Evolutionary conservation across 768 basidiomycete genomes (phyloP), one percentile per base, ranked within the genome.

Genomic region (Pluteus cervinus): DNA sequence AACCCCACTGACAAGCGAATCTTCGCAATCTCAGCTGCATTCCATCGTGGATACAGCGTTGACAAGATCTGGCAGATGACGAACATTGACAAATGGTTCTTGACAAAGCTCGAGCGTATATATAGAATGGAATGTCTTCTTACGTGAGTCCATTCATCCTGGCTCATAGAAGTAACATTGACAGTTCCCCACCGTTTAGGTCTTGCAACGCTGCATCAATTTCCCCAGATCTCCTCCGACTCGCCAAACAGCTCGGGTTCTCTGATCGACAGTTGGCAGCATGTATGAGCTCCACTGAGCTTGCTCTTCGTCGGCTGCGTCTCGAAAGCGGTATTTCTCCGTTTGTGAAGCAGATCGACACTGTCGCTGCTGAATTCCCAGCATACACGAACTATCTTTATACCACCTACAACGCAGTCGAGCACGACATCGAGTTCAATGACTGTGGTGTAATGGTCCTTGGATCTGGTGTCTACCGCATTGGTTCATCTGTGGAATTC

Each of bases 301-400:
- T 98, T 28, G 92, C 92, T 29, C 81, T 98, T 21, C 88, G 94
- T 41, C 76, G 85, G 28, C 70, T 92, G 35, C 86, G 94, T 39
- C 83, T 89, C 55, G 94, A 98, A 60, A 61, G 63, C 32, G 76
- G 73, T 23, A 84, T 98, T 50, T 70, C 71, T 9, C 93, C 93
- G 0, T 94, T 90, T 57, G 86, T 96, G 62, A 98, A 98, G 70
- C 94, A 98, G 57, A 99, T 97, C 58, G 96, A 99, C 52, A 98
- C 96, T 0, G 93, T 98, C 39, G 96, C 96, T 8, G 94, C 96
- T 20, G 93, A 98, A 55, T 99, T 97, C 76, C 94, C 96, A 2
- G 92, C 93, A 1, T 90, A 84, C 69, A 98, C 96, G 39, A 99
- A 99, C 68, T 98, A 98, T 61, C 81, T 99, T 30, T 98, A 99